Conservation (phyloP, 2,329 filamentous ascomycete species). For the Coniochaeta hoffmannii region DNA sequence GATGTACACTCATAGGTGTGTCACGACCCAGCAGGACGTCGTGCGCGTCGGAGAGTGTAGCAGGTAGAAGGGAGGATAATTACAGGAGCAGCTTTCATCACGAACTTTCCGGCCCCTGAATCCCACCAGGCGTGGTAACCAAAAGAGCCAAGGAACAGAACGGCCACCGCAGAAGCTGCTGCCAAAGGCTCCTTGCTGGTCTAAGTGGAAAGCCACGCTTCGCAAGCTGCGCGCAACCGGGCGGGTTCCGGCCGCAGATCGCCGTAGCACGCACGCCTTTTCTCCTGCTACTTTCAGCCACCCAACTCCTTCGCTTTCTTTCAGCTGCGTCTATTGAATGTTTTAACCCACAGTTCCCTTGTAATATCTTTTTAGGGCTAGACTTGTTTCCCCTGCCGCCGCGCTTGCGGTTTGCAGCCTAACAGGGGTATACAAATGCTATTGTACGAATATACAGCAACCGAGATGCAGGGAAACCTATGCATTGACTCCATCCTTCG, state of each 20-base stretch:
- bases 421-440: too few relatives aligned
- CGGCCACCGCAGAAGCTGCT: neutral
- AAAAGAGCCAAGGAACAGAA: neutral
- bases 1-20: neutral
- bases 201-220: neutral
- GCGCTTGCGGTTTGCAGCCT: too few relatives aligned
- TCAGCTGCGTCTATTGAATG: neutral
- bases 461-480: too few relatives aligned
- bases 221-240: neutral
- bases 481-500: too few relatives aligned
- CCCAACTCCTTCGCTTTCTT: neutral
- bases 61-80: neutral
- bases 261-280: neutral
- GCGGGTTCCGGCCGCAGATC: neutral
- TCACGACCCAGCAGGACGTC: neutral
- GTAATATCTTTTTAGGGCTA: too few relatives aligned
- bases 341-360: too few relatives aligned
- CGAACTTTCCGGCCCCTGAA: neutral
- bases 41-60: neutral
- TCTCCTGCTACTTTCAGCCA: neutral
- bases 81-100: neutral
- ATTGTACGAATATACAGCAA: too few relatives aligned
- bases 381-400: too few relatives aligned
- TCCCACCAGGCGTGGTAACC: neutral
- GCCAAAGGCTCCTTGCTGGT: neutral